These are phyloP conservation scores for Trametes meyenii DNA, from an alignment of 768 basidiomycete genomes.

Conservation along the genomic window DNA sequence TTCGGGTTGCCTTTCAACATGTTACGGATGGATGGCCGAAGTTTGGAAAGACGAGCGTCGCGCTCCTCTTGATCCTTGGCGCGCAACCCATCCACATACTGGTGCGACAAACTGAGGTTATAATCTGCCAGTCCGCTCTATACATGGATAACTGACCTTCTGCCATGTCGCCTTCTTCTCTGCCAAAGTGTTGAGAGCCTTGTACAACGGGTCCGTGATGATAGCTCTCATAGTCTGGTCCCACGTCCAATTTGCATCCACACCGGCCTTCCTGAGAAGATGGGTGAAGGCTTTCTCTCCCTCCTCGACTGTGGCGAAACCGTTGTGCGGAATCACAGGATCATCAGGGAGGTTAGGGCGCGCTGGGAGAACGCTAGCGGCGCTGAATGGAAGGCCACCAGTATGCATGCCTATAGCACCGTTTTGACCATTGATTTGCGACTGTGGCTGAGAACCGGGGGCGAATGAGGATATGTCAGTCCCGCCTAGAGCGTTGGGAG, in stretches of 20 bases:
- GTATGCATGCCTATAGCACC: conserved; percentile 55
- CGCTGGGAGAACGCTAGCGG: conserved; percentile 64
- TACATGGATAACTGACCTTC: conserved; percentile 57
- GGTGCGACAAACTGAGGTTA: conserved; percentile 8
- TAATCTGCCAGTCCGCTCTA: neutral
- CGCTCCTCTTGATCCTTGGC: conserved; percentile 86
- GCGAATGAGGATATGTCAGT: conserved; percentile 52
- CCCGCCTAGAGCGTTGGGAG: conserved; percentile 55
- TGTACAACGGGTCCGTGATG: conserved; percentile 97
- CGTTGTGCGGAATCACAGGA: conserved; percentile 87
- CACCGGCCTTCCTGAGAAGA: conserved; percentile 84
- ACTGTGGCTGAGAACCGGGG: conserved; percentile 37
- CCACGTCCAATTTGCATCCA: conserved; percentile 95
- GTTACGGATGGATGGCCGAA: conserved; percentile 84
- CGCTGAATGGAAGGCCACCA: conserved; percentile 59
- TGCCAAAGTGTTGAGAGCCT: conserved; percentile 87
- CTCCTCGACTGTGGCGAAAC: conserved; percentile 83
- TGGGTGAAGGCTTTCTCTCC: conserved; percentile 95
- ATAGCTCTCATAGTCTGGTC: conserved; percentile 97
- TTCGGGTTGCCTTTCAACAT: conserved; percentile 86
- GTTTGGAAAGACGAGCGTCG: conserved; percentile 78
- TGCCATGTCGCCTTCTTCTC: conserved; percentile 96
- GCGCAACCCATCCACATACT: conserved; percentile 81
- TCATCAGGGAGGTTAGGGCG: conserved; percentile 85
- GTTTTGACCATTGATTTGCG: conserved; percentile 45